These are phyloP conservation scores for Catharanthus roseus DNA, from an alignment of 257 asterid genomes.

Conservation along the genomic window DNA sequence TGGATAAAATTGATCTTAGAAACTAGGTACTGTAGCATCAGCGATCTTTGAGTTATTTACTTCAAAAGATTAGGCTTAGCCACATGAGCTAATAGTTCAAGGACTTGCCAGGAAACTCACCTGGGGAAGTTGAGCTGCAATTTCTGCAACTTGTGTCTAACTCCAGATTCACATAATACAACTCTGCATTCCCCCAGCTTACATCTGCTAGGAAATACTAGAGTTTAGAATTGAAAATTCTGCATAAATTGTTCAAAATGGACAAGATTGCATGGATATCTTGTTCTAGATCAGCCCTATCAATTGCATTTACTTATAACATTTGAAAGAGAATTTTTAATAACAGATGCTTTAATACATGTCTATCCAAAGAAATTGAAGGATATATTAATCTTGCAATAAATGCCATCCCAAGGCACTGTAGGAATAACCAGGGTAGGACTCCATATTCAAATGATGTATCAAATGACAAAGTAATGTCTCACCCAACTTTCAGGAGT, in stretches of 20 bases:
- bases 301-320: not conserved
- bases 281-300: not conserved
- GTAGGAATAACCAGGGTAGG: not conserved
- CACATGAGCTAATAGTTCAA: not conserved
- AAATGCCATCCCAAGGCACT: not conserved
- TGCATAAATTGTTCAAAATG: not conserved
- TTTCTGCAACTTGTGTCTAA: slow-evolving; percentile 82
- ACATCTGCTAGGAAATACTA: slow-evolving; percentile 51
- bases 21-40: not conserved
- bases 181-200: slow-evolving; percentile 95
- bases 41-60: not conserved
- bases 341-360: not conserved
- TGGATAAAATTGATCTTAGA: not conserved
- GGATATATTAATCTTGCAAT: not conserved
- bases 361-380: not conserved
- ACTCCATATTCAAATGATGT: not conserved
- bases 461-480: slow-evolving; percentile 4
- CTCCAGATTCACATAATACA: slow-evolving; percentile 68
- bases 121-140: slow-evolving; percentile 94
- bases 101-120: slow-evolving; percentile 34
- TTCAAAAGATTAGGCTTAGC: not conserved
- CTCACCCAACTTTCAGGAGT: slow-evolving; percentile 88
- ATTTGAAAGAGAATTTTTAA: not conserved
- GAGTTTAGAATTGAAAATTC: not conserved
- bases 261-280: not conserved